These are phyloP conservation scores for Hymenoscyphus fraxineus DNA, from an alignment of 2,329 filamentous ascomycete genomes.

Conservation along the genomic window DNA sequence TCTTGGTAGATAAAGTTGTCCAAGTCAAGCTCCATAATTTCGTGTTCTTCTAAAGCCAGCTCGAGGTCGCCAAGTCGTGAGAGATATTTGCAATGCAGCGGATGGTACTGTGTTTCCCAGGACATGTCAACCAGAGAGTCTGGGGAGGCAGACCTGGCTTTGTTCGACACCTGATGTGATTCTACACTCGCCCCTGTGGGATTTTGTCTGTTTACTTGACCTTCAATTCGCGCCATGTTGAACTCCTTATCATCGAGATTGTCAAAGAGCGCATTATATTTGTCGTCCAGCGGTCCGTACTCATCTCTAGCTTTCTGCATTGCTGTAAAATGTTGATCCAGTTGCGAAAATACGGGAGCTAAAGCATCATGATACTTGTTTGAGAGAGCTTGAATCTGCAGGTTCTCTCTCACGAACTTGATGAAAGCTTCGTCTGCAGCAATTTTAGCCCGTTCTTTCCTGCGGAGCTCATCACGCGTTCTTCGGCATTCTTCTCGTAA, in stretches of 20 bases:
- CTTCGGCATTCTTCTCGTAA: constrained; percentile 4
- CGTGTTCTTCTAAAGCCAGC: constrained; percentile 13
- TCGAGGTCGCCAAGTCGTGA: constrained; percentile 21
- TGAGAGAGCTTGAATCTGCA: neutral
- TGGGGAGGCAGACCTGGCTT: neutral
- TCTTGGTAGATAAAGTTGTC: constrained; percentile 8
- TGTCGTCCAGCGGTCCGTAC: constrained; percentile 20
- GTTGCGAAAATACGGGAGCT: neutral
- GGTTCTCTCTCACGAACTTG: constrained; percentile 12
- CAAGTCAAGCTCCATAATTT: constrained; percentile 11
- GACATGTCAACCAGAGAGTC: neutral
- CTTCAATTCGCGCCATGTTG: constrained; percentile 15
- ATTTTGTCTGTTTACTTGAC: constrained; percentile 10
- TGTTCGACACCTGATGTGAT: neutral
- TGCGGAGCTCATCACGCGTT: constrained; percentile 13
- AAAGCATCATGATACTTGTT: neutral
- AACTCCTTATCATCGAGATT: constrained; percentile 17
- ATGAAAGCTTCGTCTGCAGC: constrained; percentile 19
- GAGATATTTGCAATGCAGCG: constrained; percentile 16
- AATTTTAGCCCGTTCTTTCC: constrained; percentile 10
- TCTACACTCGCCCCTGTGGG: too few relatives aligned
- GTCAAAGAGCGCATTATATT: constrained; percentile 18
- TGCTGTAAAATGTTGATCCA: constrained; percentile 5
- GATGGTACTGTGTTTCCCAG: constrained; percentile 12
- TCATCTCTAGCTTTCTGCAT: constrained; percentile 20